Evolutionary conservation across 1,284 basidiomycete species (phyloP).

Genomic region (Psilocybe mexicana): DNA sequence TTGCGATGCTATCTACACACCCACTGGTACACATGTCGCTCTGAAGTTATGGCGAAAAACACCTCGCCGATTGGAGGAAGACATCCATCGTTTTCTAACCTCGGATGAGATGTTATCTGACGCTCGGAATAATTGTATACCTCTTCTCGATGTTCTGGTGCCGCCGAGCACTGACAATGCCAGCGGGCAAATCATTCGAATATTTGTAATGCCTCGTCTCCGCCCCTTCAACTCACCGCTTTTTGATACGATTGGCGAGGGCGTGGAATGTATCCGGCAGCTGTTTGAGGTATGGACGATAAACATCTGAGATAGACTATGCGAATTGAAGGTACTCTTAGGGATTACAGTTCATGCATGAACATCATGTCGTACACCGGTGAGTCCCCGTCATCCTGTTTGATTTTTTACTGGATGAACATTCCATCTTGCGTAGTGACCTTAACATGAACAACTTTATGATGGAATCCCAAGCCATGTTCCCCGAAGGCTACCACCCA

Average conservation of each 20-base stretch:
- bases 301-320: no score
- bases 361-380: neutral
- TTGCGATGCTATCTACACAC: slow-evolving; percentile 13
- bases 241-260: slow-evolving; percentile 12
- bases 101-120: slow-evolving; percentile 23
- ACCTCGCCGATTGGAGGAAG: slow-evolving; percentile 6
- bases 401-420: no score
- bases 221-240: slow-evolving; percentile 10
- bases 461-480: no score
- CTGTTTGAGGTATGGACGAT: neutral
- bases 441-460: no score
- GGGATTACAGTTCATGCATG: slow-evolving; percentile 42
- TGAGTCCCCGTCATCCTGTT: no score
- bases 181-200: slow-evolving; percentile 14
- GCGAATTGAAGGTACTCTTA: slow-evolving; percentile 9
- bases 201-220: slow-evolving; percentile 36
- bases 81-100: slow-evolving; percentile 13
- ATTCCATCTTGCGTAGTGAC: no score
- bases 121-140: slow-evolving; percentile 37
- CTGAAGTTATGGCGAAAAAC: slow-evolving; percentile 4
- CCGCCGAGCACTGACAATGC: slow-evolving; percentile 13
- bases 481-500: slow-evolving; percentile 27
- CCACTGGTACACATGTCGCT: slow-evolving; percentile 7
- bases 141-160: slow-evolving; percentile 32
- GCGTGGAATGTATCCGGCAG: neutral